These are phyloP conservation scores for Mucor piriformis DNA, from an alignment of 371 early-diverging fungal species.

Conservation along the genomic window DNA sequence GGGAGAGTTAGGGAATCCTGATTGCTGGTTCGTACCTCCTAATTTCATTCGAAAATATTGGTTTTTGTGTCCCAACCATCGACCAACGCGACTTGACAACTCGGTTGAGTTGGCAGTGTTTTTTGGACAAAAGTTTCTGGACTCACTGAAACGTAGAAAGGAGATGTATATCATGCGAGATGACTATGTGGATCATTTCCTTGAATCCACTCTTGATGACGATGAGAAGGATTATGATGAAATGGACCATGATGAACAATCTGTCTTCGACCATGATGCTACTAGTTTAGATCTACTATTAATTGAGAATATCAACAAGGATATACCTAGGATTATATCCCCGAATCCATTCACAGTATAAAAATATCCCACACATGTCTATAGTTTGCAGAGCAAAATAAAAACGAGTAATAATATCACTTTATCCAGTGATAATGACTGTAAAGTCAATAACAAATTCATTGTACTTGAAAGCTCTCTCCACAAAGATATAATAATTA, in stretches of 20 bases:
- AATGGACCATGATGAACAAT: background rate
- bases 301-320: slow-evolving; percentile 16
- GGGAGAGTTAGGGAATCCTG: slow-evolving; percentile 39
- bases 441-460: no score
- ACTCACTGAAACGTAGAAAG: slow-evolving; percentile 20
- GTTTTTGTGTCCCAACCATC: slow-evolving; percentile 32
- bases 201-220: background rate
- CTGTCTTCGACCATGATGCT: background rate
- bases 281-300: slow-evolving; percentile 13
- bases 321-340: slow-evolving; percentile 20
- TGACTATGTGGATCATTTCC: slow-evolving; percentile 8
- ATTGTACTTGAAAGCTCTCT: no score
- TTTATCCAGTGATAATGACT: no score
- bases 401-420: no score
- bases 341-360: slow-evolving; percentile 25
- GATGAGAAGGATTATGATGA: background rate
- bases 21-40: slow-evolving; percentile 39
- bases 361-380: no score
- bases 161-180: slow-evolving; percentile 30
- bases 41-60: slow-evolving; percentile 29
- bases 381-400: no score
- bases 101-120: slow-evolving; percentile 25
- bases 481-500: no score
- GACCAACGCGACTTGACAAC: slow-evolving; percentile 27
- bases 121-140: slow-evolving; percentile 20